A percentile compares a stretch with the other conserved stretches of the same genome.
phyloP scores from a whole-genome alignment of 257 asterid species.

The Salvia splendens region DNA sequence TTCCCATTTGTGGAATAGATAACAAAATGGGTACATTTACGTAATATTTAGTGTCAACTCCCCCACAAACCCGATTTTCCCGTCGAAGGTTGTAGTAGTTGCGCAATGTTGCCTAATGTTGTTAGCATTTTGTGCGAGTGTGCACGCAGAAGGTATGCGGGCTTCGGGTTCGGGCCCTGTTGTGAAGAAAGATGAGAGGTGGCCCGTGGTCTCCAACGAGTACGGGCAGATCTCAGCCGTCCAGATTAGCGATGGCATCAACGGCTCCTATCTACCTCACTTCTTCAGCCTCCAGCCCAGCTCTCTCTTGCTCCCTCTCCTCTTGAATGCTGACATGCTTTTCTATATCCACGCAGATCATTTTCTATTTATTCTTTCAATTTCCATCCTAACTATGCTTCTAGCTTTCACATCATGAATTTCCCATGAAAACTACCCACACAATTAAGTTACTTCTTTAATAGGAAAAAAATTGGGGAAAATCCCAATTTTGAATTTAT shows the following conservation, averaged over 20 bases:
- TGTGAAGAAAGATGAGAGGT: conserved; percentile 47
- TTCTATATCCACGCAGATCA: conserved; percentile 75
- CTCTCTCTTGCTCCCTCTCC: conserved; percentile 62
- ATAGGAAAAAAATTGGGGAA: too few species aligned
- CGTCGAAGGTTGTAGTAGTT: too few species aligned
- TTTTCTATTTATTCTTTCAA: background rate
- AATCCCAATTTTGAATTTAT: too few species aligned
- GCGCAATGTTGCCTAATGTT: background rate
- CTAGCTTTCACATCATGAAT: background rate
- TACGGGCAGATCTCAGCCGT: conserved; percentile 61
- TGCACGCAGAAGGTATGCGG: conserved; percentile 19
- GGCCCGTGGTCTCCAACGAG: conserved; percentile 43
- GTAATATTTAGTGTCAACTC: too few species aligned
- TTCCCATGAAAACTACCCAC: too few species aligned
- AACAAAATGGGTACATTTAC: too few species aligned
- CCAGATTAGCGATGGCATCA: conserved; percentile 37
- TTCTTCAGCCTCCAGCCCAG: conserved; percentile 68
- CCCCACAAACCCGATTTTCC: too few species aligned
- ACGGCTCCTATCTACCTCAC: conserved; percentile 57
- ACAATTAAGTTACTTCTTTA: too few species aligned
- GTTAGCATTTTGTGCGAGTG: background rate
- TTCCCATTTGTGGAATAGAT: too few species aligned
- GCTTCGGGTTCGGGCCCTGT: conserved; percentile 33
- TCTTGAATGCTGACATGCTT: conserved; percentile 63
- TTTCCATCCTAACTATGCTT: background rate